Evolutionary conservation across 768 basidiomycete species (phyloP), one percentile per base, ranked within the genome.

Genomic region (Boletus vinaceobasis): DNA sequence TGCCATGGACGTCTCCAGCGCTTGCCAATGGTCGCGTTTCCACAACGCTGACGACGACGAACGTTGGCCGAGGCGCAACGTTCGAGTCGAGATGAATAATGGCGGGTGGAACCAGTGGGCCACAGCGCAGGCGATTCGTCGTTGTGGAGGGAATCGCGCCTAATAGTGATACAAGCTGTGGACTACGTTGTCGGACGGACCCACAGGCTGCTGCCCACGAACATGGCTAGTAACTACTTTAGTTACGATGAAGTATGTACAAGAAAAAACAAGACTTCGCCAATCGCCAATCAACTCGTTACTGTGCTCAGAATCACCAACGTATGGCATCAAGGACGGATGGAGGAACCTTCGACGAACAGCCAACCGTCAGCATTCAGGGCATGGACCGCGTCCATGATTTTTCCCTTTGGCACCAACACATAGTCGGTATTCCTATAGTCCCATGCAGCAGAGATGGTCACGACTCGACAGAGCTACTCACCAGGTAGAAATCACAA

Each of bases 371-470:
- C 81, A 32, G 63, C 57, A 46, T 70, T 67, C 31, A 86, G 70
- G 2, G 72, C 74, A 27, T 66, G 52, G 5, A 79, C 69, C 7
- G 82, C 82, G 21, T 72, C 68, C 26, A 65, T 59, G 8, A 75
- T 60, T 63, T 74, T 74, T 32, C 72, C 76, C 49, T 68, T 71
- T 15, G 81, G 79, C 21, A 87, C 77, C 26, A 87, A 67, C 11
- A 87, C 70, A 63, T 83, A 85, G 63, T 87, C 85, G 6, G 85
- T 87, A 65, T 85, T 83, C 84, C 84, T 86, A 56, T 21, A 29
- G 17, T 23, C n/a, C 11, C 13, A 32, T 39, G 39, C 21, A 26
- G 35, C 17, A 21, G 21, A 48, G 31, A 38, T 31, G 17, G 40
- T 17, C 36, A 13, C 42, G 6, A n/a, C 40, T 5, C 29, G 15